Base-by-base conservation (phyloP, 169 alveolate species). In the Plasmodium knowlesi region DNA sequence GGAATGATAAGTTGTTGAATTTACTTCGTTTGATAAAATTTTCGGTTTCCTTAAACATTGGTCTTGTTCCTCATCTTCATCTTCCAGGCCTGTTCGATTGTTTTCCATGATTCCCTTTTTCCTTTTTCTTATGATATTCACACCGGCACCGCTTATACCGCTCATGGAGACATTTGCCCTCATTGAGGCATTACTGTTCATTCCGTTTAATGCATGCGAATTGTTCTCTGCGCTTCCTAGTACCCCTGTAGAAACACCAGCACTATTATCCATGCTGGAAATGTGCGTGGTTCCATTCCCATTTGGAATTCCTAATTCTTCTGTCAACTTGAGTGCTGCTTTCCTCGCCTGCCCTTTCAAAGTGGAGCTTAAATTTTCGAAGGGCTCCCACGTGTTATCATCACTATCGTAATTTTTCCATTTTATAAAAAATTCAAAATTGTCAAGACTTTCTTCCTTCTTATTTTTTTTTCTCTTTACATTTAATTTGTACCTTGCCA, bases 311-410 rank as follows among this genome's bases (percentile, higher is more conserved):
- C 10, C 54, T 41, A 71, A 71, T 25, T 72, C 90, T 89, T 78
- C 83, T 37, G 82, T 80, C 43, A 89, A 80, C 39, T 67, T 79
- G 3, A 80, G 53, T 34, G 90, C 94, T 25, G 83, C 94, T 79
- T 79, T 80, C 79, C 84, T 61, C 37, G 94, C 94, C 50, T 81
- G 83, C 0, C 94, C 90, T 34, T 81, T 89, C 72, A 89, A 80
- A 16, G 61, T 81, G 9, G 90, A 67, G 82, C 94, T 80, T 89
- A 89, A 89, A 41, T 89, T 89, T 61, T 89, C 94, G 72, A 89
- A 89, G 2, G 94, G 94, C 14, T 89, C 94, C 94, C 94, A 89
- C 16, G 91, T 89, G 41, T 89, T 89, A n/a, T 89, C 91, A 79
- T 89, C 94, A 57, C 90, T 81, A 39, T 89, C 94, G 83, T 89